These are phyloP conservation scores for Venturiaceae sp. DNA, from an alignment of 2,329 filamentous ascomycete genomes.

Conservation along the genomic window DNA sequence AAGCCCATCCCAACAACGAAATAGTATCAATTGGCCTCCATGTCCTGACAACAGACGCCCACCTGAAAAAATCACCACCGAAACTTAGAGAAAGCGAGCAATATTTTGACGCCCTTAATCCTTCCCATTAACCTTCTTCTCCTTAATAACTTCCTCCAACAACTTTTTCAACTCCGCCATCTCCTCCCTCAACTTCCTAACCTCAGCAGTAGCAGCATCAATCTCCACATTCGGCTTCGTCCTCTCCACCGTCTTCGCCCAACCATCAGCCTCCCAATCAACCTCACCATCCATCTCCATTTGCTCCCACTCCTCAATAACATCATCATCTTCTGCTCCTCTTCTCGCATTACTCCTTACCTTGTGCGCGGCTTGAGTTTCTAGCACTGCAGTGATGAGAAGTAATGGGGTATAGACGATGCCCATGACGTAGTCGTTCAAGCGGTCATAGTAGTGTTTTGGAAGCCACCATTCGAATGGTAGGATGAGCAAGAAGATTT, in stretches of 20 bases:
- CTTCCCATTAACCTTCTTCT: slow-evolving; percentile 2
- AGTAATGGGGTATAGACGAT: slow-evolving; percentile 77
- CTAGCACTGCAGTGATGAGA: slow-evolving; percentile 59
- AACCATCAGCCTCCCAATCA: slow-evolving; percentile 76
- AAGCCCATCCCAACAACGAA: no score
- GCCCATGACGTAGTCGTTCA: slow-evolving; percentile 87
- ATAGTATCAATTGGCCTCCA: no score
- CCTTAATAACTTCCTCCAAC: slow-evolving; percentile 3
- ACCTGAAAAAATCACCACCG: no score
- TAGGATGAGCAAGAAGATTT: slow-evolving; percentile 67
- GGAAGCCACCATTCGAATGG: slow-evolving; percentile 95
- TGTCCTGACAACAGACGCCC: no score
- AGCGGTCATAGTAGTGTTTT: slow-evolving; percentile 58
- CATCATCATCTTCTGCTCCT: slow-evolving; percentile 85
- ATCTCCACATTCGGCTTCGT: slow-evolving; percentile 74
- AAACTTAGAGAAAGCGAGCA: no score
- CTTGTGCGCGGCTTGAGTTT: slow-evolving; percentile 34
- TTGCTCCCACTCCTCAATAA: slow-evolving; percentile 89
- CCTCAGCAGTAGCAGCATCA: slow-evolving; percentile 64
- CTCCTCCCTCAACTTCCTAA: slow-evolving; percentile 33
- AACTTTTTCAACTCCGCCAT: slow-evolving; percentile 33
- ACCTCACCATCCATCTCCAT: slow-evolving; percentile 62
- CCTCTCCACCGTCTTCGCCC: slow-evolving; percentile 69
- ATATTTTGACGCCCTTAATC: no score
- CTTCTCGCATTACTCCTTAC: slow-evolving; percentile 66